Evolutionary conservation across 2,329 filamentous ascomycete genomes (phyloP), one percentile per base, ranked within the genome.

Genomic region (Dryadomyces sulphureus): DNA sequence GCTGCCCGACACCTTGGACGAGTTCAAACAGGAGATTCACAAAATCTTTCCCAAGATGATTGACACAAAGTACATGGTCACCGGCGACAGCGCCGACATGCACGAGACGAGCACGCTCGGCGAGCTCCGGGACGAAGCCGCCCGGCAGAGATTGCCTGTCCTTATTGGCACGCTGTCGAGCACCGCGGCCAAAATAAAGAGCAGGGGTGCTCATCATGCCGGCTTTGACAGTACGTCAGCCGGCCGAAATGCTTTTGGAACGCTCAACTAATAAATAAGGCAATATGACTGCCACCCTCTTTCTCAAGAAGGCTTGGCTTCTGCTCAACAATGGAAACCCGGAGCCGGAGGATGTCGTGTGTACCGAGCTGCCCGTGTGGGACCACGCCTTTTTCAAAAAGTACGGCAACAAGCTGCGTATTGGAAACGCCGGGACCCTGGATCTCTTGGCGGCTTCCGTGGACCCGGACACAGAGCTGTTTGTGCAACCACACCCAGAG

Each of bases 51-150:
- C 67, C 0, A 56, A 60, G 0, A 46, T 72, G 58, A 45, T 83
- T 77, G 32, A 94, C 74, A 30, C 86, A 81, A 36, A 93, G 59
- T 9, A 93, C 75, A 45, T 85, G 76, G 0, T 83, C 79, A 45
- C 84, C 79, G 19, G 25, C 73, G 7, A 81, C 76, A 2, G 77
- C 81, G 47, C 93, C 77, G 57, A 92, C 82, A 53, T 93, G 86
- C 30, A 93, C 79, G 35, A 52, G 4, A 47, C 49, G 2, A 39
- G 48, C 7, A 52, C 5, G 14, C 52, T 59, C 3, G 40, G 44
- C 9, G 49, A 54, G 11, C 49, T 52, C 5, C 53, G 47, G 24
- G 4, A 1, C 1, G 38, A 49, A 3, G 25, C 47, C 3, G n/a
- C 5, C 52, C 50, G 4, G n/a, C 19, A 20, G 21, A 54, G 7